Evolutionary conservation across 2,329 filamentous ascomycete genomes (phyloP), one percentile per base, ranked within the genome.

Genomic region (Chaetomium olivaceum): DNA sequence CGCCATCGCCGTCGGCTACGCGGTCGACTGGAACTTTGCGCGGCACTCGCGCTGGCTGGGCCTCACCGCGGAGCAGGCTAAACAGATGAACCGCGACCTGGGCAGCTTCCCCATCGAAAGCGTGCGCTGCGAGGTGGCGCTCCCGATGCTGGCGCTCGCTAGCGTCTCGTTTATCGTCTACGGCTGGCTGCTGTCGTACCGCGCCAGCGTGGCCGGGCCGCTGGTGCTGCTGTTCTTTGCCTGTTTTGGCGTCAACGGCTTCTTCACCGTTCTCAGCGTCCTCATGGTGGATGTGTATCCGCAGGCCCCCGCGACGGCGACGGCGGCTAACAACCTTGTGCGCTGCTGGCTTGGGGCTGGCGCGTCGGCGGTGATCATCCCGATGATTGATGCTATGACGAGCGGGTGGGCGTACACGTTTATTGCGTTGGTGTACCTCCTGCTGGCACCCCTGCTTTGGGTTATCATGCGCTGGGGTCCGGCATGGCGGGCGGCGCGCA

Each of bases 21-120:
- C 87, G 1, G 82, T 91, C 43, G 90, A 92, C 74, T 83, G 83
- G 77, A 91, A 91, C 74, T 93, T 88, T 74, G 81, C 83, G 1
- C 84, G 88, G 1, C 82, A 89, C 65, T 88, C 88, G 14, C 73
- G 76, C 11, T 79, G 76, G 5, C 74, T 85, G 0, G 84, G 84
- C 0, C 58, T 67, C 1, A 43, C 16, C 19, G 80, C 88, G 62
- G 82, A 82, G 63, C 81, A 81, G 69, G 83, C 79, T 57, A 82
- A 83, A 11, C 83, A 83, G 68, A 78, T 79, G 36, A 59, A 21
- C 50, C 55, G 62, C 19, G 81, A 85, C 66, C 74, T 86, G 14
- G 70, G 76, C 0, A 68, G 75, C 0, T 85, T 86, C 43, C 83
- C 84, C 1, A 81, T 87, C 11, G 84, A 87, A 71, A 76, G 77